Conservation (phyloP, 306 rosid genomes). For the Purshia tridentata region DNA sequence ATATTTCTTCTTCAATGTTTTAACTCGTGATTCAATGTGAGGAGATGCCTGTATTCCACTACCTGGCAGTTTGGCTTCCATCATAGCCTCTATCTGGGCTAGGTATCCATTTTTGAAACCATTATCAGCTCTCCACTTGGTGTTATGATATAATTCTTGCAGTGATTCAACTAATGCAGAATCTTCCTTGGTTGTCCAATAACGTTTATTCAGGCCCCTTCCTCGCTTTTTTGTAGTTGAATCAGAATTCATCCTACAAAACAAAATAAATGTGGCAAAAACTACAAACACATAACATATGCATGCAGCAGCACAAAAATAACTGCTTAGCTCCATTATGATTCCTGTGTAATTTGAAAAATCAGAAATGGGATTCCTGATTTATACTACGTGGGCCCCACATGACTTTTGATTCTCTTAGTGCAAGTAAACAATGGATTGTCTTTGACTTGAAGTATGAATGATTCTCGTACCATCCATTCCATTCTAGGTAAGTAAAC, state of each 20-base stretch:
- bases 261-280: neutral
- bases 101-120: constrained; percentile 19
- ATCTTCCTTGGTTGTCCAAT: constrained; percentile 21
- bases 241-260: constrained; percentile 5
- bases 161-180: constrained; percentile 15
- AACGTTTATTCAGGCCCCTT: constrained; percentile 19
- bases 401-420: no score
- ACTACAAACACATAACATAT: neutral
- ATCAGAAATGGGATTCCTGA: neutral
- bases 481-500: neutral
- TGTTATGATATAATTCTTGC: constrained; percentile 8
- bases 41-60: constrained; percentile 20
- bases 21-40: constrained; percentile 19
- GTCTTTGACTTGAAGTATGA: neutral
- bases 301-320: neutral
- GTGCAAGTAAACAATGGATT: neutral
- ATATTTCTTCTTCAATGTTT: constrained; percentile 22
- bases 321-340: neutral
- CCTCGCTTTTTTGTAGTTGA: constrained; percentile 4
- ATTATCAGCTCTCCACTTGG: constrained; percentile 13
- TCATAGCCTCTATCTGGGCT: constrained; percentile 13
- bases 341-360: neutral
- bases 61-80: constrained; percentile 19
- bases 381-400: neutral
- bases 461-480: neutral